Conservation (phyloP, 371 early-diverging fungal genomes). For the Mycotypha africana region DNA sequence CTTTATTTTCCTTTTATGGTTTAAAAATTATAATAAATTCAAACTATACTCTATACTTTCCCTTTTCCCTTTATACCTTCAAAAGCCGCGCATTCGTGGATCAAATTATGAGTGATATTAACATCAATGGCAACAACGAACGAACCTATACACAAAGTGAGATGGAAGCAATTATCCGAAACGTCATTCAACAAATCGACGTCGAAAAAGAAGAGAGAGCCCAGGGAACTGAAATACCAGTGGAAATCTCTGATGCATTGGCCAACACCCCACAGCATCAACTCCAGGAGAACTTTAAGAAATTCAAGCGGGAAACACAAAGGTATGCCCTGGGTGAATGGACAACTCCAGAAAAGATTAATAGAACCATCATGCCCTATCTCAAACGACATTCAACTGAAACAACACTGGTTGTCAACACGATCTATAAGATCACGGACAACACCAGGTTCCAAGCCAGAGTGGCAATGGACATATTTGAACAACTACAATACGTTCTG, state of each 20-base stretch:
- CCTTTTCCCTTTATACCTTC: too few species aligned
- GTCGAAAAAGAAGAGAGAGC: constrained; percentile 1
- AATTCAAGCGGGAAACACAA: background rate
- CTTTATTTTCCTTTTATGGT: too few species aligned
- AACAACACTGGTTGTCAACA: background rate
- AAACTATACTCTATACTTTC: too few species aligned
- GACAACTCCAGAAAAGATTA: constrained; percentile 3
- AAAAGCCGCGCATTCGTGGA: too few species aligned
- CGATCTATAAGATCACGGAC: constrained; percentile 2
- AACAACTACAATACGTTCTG: background rate
- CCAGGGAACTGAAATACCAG: background rate
- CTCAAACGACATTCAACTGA: background rate
- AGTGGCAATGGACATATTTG: constrained; percentile 3
- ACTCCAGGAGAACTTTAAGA: constrained; percentile 1
- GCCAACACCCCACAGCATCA: background rate
- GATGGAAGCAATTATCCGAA: constrained; percentile 3
- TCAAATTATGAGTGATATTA: background rate
- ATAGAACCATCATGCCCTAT: background rate
- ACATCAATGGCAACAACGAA: background rate
- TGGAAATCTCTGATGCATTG: constrained; percentile 3
- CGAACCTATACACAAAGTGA: constrained; percentile 3
- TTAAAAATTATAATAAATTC: too few species aligned
- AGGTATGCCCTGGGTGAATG: constrained; percentile 1
- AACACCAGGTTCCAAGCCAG: constrained; percentile 2
- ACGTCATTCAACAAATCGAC: constrained; percentile 1